Percentiles rank a stretch among this genome's conserved stretches.
Conservation (phyloP, 805 yeast genomes). For the Henningerozyma blattae region DNA sequence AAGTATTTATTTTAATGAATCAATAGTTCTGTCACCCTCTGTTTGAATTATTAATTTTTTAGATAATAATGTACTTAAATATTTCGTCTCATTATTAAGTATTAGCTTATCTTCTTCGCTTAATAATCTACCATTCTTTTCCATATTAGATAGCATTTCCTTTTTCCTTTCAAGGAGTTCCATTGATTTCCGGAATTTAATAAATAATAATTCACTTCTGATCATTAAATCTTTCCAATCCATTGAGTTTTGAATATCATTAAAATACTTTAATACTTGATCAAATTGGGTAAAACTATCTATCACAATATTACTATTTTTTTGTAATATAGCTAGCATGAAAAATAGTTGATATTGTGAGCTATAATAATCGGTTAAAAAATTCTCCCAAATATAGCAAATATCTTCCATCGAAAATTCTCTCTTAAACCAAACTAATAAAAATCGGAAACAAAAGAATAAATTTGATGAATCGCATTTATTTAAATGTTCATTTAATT, state of each 20-base stretch:
- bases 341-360: constrained; percentile 83
- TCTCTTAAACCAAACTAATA: constrained; percentile 89
- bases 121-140: neutral
- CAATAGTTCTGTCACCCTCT: constrained; percentile 29
- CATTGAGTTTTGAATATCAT: constrained; percentile 71
- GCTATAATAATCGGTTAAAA: constrained; percentile 79
- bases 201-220: constrained; percentile 74
- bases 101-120: neutral
- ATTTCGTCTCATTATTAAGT: constrained; percentile 44
- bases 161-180: constrained; percentile 57
- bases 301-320: constrained; percentile 67
- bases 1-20: constrained; percentile 13
- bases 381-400: constrained; percentile 76
- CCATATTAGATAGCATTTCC: constrained; percentile 3
- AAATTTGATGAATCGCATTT: constrained; percentile 82
- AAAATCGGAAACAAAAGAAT: constrained; percentile 90
- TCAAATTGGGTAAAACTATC: constrained; percentile 71
- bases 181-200: constrained; percentile 69
- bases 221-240: constrained; percentile 66
- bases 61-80: constrained; percentile 48
- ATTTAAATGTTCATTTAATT: constrained; percentile 67
- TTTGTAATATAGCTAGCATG: constrained; percentile 81
- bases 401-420: constrained; percentile 76
- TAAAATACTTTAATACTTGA: constrained; percentile 85
- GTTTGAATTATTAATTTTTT: constrained; percentile 51